These are phyloP conservation scores for Talaromyces sp. DNA, from an alignment of 2,329 filamentous ascomycete genomes.

Conservation along the genomic window DNA sequence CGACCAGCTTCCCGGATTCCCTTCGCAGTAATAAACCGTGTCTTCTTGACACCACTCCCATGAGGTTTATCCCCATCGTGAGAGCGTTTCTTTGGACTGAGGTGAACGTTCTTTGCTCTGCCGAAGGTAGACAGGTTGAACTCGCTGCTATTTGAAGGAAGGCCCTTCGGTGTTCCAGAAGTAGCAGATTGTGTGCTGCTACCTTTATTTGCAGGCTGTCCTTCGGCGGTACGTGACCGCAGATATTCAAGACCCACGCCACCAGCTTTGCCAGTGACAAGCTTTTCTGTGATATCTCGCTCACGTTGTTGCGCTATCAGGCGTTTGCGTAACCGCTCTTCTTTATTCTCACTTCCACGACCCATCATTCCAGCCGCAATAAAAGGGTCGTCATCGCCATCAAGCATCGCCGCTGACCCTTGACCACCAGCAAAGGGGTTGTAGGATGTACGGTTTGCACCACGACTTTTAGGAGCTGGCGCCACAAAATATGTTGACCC, in stretches of 20 bases:
- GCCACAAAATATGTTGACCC: conserved; percentile 51
- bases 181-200: conserved; percentile 13
- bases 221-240: conserved; percentile 36
- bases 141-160: conserved; percentile 11
- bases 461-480: conserved; percentile 31
- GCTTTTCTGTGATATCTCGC: conserved; percentile 47
- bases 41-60: conserved; percentile 61
- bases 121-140: conserved; percentile 32
- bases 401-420: conserved; percentile 46
- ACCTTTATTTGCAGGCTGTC: conserved; percentile 6
- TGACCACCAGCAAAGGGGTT: conserved; percentile 28
- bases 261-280: conserved; percentile 37
- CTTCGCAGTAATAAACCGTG: conserved; percentile 75
- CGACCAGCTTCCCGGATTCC: conserved; percentile 76
- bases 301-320: conserved; percentile 49
- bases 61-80: conserved; percentile 38
- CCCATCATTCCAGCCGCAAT: conserved; percentile 42
- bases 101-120: conserved; percentile 42
- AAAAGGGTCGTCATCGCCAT: conserved; percentile 48
- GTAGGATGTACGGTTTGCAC: conserved; percentile 21
- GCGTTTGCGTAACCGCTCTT: conserved; percentile 46
- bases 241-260: conserved; percentile 50
- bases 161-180: conserved; percentile 15
- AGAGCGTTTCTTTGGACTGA: conserved; percentile 45
- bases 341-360: conserved; percentile 44